Conservation (phyloP, 1,284 basidiomycete genomes). For the Kwoniella shivajii region DNA sequence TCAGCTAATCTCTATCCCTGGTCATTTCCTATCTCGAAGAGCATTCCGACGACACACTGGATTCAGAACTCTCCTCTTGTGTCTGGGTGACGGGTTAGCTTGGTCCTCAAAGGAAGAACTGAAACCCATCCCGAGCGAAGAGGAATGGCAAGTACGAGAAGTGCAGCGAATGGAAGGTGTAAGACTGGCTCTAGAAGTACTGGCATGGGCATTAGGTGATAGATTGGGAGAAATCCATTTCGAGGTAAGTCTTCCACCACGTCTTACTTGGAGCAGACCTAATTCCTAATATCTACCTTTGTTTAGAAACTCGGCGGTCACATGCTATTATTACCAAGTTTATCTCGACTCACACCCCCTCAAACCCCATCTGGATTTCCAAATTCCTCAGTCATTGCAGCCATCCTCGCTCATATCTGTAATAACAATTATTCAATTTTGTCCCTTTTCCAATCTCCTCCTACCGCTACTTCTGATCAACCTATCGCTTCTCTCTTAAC, state of each 20-base stretch:
- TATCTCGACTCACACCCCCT: conserved; percentile 19
- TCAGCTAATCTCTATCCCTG: conserved; percentile 35
- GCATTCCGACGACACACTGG: conserved; percentile 41
- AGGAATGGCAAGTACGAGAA: conserved; percentile 44
- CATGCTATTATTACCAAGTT: conserved; percentile 21
- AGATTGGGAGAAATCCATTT: conserved; percentile 32
- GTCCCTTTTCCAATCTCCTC: conserved; percentile 25
- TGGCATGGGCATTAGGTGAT: conserved; percentile 43
- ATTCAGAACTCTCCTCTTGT: conserved; percentile 29
- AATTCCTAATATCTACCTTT: neutral
- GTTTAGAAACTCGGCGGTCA: conserved; percentile 37
- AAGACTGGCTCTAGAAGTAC: conserved; percentile 39
- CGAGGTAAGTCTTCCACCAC: conserved; percentile 25
- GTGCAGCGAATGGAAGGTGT: conserved; percentile 48
- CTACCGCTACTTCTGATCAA: neutral
- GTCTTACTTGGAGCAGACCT: neutral
- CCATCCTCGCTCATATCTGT: conserved; percentile 44
- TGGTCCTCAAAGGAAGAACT: conserved; percentile 19
- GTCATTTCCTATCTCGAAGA: conserved; percentile 20
- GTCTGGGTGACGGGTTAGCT: conserved; percentile 25
- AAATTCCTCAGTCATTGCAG: conserved; percentile 33
- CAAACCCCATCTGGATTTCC: conserved; percentile 14
- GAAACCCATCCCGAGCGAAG: conserved; percentile 14
- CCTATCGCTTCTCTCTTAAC: neutral
- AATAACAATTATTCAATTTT: conserved; percentile 47